phyloP scores from a whole-genome alignment of 305 asterid species.

The Ilex paraguariensis region DNA sequence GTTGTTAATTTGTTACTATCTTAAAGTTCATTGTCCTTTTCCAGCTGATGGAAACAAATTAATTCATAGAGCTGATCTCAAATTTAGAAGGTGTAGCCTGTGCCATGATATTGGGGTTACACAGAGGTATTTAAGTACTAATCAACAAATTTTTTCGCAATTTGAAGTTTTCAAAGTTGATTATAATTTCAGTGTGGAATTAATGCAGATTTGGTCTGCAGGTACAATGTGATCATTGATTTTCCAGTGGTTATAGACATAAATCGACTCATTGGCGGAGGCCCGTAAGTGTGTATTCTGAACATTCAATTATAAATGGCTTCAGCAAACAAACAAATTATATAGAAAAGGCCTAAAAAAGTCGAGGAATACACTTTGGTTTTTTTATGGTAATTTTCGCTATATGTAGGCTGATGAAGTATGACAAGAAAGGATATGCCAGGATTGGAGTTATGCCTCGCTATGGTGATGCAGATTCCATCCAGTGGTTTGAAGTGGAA shows the following conservation, averaged over 20 bases:
- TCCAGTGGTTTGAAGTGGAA: constrained; percentile 57
- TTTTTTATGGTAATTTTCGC: not conserved
- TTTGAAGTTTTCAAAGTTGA: no score
- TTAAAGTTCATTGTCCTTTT: not conserved
- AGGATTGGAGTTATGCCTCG: constrained; percentile 80
- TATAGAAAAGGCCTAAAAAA: not conserved
- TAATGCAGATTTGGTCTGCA: constrained; percentile 11
- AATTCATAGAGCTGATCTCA: constrained; percentile 53
- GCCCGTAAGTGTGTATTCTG: constrained; percentile 43
- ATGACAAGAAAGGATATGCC: constrained; percentile 36
- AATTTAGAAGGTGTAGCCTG: constrained; percentile 41
- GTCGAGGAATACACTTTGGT: not conserved
- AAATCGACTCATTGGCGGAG: constrained; percentile 47
- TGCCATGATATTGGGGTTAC: constrained; percentile 67
- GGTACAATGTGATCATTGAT: constrained; percentile 69
- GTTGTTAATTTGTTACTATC: no score
- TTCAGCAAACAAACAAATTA: not conserved
- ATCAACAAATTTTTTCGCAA: no score
- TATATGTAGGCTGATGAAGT: constrained; percentile 35
- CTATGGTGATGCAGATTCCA: constrained; percentile 54
- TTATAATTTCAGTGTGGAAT: no score
- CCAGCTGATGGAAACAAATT: constrained; percentile 47
- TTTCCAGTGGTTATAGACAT: constrained; percentile 54
- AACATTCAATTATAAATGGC: not conserved
- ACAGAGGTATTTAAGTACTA: constrained; percentile 21